phyloP scores from a whole-genome alignment of 2,329 filamentous ascomycete species.

The Venturia aucupariae region DNA sequence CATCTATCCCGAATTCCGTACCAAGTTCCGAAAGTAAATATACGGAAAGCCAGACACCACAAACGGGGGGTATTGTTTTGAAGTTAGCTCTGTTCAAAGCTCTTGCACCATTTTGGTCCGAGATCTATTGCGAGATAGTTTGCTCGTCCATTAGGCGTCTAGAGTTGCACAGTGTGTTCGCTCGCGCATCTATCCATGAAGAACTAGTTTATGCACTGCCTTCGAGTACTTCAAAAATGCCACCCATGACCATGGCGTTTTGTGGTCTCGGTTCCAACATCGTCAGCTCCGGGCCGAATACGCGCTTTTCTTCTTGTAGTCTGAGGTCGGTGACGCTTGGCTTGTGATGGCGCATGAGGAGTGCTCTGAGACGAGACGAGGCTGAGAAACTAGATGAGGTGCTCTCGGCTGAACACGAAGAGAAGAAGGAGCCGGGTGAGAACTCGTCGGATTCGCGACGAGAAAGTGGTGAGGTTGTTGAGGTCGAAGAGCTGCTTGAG shows the following conservation, averaged over 20 bases:
- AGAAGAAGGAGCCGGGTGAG: constrained; percentile 15
- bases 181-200: not conserved
- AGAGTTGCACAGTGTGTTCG: not conserved
- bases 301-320: constrained; percentile 23
- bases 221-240: constrained; percentile 26
- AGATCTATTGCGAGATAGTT: not conserved
- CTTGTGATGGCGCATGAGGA: constrained; percentile 21
- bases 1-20: not conserved
- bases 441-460: constrained; percentile 12
- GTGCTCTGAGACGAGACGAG: constrained; percentile 11
- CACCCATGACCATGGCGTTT: constrained; percentile 19
- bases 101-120: not conserved
- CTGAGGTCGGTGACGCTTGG: constrained; percentile 24
- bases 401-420: constrained; percentile 17
- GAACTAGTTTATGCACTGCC: constrained; percentile 17
- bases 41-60: not conserved
- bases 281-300: constrained; percentile 19
- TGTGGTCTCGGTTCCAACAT: constrained; percentile 25
- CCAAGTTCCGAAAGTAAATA: not conserved
- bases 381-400: constrained; percentile 18
- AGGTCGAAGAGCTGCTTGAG: constrained; percentile 6
- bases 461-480: constrained; percentile 12
- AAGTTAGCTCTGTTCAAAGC: not conserved
- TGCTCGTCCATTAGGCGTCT: not conserved
- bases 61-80: not conserved